Conservation (phyloP, 257 asterid species). For the Haberlea rhodopensis region DNA sequence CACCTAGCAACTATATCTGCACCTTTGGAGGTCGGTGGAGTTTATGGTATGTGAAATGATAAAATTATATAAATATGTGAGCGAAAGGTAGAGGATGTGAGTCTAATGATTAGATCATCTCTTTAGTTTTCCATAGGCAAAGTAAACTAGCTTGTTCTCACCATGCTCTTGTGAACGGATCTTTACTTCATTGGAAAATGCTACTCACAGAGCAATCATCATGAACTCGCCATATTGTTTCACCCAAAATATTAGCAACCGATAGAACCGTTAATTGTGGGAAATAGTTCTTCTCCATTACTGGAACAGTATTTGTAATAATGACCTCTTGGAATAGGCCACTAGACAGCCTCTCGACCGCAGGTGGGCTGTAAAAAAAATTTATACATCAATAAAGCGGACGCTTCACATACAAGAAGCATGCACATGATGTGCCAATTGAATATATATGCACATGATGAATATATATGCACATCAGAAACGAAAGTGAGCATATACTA, state of each 20-base stretch:
- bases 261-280: constrained; percentile 87
- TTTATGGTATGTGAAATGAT: not conserved
- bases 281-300: constrained; percentile 67
- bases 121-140: constrained; percentile 3
- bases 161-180: not conserved
- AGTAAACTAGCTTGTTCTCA: constrained; percentile 5
- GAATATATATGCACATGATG: not conserved
- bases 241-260: constrained; percentile 88
- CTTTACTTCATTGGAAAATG: constrained; percentile 60
- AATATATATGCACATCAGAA: not conserved
- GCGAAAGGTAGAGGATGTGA: constrained; percentile 7
- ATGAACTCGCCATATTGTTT: constrained; percentile 95
- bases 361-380: constrained; percentile 72
- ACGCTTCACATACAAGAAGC: not conserved
- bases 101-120: not conserved
- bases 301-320: constrained; percentile 80
- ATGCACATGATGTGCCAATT: not conserved
- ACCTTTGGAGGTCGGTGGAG: not conserved
- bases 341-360: constrained; percentile 82
- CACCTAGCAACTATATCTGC: too few relatives aligned
- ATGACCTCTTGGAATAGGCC: constrained; percentile 96
- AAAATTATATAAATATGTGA: not conserved
- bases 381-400: constrained; percentile 9
- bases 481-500: not conserved
- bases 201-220: constrained; percentile 96